phyloP scores from a whole-genome alignment of 2,329 filamentous ascomycete genomes.

The Trichoderma atroviride region DNA sequence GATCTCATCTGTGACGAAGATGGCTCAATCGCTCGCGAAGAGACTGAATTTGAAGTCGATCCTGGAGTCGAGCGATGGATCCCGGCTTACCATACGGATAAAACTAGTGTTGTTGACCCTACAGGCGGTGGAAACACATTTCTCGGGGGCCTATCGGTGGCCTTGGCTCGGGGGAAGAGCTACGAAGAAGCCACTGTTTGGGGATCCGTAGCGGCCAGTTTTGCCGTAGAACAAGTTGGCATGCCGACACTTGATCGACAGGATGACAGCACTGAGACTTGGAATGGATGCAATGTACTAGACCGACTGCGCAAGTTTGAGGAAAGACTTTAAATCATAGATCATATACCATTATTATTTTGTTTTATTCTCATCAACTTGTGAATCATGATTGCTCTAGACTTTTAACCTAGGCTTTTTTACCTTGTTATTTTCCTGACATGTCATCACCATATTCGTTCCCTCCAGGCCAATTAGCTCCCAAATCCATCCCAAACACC shows the following conservation, averaged over 20 bases:
- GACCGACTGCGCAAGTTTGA: slow-evolving; percentile 57
- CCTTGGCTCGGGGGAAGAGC: slow-evolving; percentile 59
- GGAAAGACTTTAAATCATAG: slow-evolving; percentile 40
- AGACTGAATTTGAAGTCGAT: slow-evolving; percentile 57
- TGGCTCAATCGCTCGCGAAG: slow-evolving; percentile 57
- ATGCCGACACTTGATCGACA: slow-evolving; percentile 63
- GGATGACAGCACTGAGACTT: slow-evolving; percentile 55
- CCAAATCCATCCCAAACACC: neutral
- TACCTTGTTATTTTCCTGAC: neutral
- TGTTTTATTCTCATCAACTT: slow-evolving; percentile 6
- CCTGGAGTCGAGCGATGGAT: slow-evolving; percentile 73
- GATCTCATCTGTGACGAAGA: slow-evolving; percentile 58
- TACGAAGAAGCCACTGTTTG: slow-evolving; percentile 74
- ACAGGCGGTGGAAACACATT: slow-evolving; percentile 95
- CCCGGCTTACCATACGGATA: slow-evolving; percentile 68
- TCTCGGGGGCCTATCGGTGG: slow-evolving; percentile 63
- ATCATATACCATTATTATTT: slow-evolving; percentile 17
- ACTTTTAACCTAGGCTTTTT: neutral
- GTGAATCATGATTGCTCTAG: neutral
- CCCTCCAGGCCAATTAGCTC: neutral
- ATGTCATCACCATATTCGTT: neutral
- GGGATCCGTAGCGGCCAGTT: slow-evolving; percentile 83
- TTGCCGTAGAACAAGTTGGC: slow-evolving; percentile 93
- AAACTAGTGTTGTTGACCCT: slow-evolving; percentile 74
- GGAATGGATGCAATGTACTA: slow-evolving; percentile 61